Conservation (phyloP, 1,284 basidiomycete species). For the Cerrena zonata region DNA sequence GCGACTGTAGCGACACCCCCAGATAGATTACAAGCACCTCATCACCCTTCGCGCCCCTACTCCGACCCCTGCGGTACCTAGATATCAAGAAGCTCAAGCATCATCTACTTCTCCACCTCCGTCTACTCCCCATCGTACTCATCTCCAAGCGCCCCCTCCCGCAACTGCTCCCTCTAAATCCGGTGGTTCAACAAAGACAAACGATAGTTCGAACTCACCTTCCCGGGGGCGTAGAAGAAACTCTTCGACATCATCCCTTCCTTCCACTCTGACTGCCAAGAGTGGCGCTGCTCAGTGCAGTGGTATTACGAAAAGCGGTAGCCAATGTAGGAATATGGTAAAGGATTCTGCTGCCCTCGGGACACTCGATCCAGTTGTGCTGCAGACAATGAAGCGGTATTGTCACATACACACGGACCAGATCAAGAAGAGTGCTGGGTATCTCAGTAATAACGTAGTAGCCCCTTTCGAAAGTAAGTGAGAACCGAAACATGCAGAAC, state of each 20-base stretch:
- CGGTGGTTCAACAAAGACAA: neutral
- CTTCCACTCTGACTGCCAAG: conserved; percentile 14
- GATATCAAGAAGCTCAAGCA: neutral
- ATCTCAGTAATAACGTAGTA: conserved; percentile 39
- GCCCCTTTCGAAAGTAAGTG: conserved; percentile 46
- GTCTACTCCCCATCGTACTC: neutral
- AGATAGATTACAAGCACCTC: conserved; percentile 3
- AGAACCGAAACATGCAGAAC: neutral
- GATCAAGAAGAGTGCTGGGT: conserved; percentile 48
- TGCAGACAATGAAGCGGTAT: conserved; percentile 43
- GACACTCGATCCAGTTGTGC: conserved; percentile 31
- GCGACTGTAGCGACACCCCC: conserved; percentile 10
- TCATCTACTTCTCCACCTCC: conserved; percentile 4
- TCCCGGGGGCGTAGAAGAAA: neutral
- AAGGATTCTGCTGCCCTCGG: conserved; percentile 43
- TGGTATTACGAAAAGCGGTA: conserved; percentile 60
- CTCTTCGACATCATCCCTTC: conserved; percentile 22
- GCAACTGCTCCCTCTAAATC: neutral
- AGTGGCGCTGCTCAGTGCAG: conserved; percentile 45
- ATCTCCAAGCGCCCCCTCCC: conserved; percentile 3
- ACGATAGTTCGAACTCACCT: neutral
- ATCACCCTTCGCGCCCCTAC: conserved; percentile 10
- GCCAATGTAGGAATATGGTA: conserved; percentile 56
- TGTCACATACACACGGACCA: conserved; percentile 65
- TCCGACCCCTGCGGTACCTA: conserved; percentile 11